Percentiles rank a stretch among this genome's conserved stretches.
Conservation (phyloP, 2,329 filamentous ascomycete species). For the Penicillium brevicompactum region DNA sequence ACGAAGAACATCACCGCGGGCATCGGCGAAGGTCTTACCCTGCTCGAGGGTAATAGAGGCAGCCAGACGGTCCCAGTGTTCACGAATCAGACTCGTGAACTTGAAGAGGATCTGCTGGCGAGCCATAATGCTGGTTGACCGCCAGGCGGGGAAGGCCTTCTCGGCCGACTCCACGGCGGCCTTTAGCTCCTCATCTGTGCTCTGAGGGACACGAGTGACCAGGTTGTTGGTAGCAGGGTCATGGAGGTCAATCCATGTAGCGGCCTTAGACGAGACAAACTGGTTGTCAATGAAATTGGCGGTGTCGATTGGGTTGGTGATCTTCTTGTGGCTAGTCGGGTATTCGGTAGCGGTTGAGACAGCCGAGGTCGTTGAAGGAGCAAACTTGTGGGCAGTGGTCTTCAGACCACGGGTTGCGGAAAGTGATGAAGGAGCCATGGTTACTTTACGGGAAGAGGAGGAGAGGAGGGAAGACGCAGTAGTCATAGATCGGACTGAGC, state of each 20-base stretch:
- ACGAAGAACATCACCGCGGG: slow-evolving; percentile 66
- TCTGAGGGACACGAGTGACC: slow-evolving; percentile 66
- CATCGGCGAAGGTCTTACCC: slow-evolving; percentile 69
- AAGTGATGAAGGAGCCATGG: slow-evolving; percentile 24
- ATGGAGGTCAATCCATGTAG: slow-evolving; percentile 65
- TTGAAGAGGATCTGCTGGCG: slow-evolving; percentile 69
- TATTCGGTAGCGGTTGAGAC: slow-evolving; percentile 55
- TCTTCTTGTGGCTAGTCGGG: slow-evolving; percentile 58
- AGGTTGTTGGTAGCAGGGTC: slow-evolving; percentile 69
- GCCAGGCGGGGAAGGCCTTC: slow-evolving; percentile 66
- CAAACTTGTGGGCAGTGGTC: slow-evolving; percentile 56
- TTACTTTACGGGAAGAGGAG: slow-evolving; percentile 15
- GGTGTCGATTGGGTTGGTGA: slow-evolving; percentile 59
- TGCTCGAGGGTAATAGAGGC: slow-evolving; percentile 68
- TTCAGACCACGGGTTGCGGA: slow-evolving; percentile 47
- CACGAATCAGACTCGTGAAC: slow-evolving; percentile 63
- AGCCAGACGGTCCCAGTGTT: slow-evolving; percentile 67
- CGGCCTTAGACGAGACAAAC: slow-evolving; percentile 60
- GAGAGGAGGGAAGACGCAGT: slow-evolving; percentile 25
- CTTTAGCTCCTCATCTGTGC: slow-evolving; percentile 64
- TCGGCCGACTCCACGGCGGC: slow-evolving; percentile 64
- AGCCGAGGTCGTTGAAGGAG: slow-evolving; percentile 52
- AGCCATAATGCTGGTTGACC: slow-evolving; percentile 60
- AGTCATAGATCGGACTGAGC: slow-evolving; percentile 29
- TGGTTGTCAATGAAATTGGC: slow-evolving; percentile 67